A percentile compares a stretch with the other conserved stretches of the same genome.
phyloP scores from a whole-genome alignment of 75 land plant species.

The Pseudotsuga menziesii region DNA sequence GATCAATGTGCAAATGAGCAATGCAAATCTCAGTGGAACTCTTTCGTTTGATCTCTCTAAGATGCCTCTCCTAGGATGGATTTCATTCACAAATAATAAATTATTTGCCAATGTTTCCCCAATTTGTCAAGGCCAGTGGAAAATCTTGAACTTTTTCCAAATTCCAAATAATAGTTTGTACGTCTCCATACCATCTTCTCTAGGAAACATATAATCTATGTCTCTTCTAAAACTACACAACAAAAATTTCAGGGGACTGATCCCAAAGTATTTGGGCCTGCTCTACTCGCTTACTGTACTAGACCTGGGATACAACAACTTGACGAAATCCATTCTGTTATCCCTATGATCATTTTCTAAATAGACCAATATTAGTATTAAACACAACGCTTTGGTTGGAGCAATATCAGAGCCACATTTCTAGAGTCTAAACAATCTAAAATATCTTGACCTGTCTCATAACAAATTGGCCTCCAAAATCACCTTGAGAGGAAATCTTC shows the following conservation, averaged over 20 bases:
- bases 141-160: background rate
- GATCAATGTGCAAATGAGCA: background rate
- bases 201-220: slow-evolving; percentile 4
- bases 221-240: slow-evolving; percentile 12
- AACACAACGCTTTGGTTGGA: slow-evolving; percentile 12
- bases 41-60: background rate
- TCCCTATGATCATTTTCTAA: background rate
- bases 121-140: background rate
- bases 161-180: background rate
- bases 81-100: background rate
- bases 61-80: background rate
- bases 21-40: background rate
- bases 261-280: slow-evolving; percentile 12
- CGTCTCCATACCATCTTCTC: background rate
- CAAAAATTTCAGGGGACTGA: slow-evolving; percentile 18
- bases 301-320: slow-evolving; percentile 11
- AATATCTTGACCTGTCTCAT: slow-evolving; percentile 16
- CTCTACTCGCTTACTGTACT: slow-evolving; percentile 11
- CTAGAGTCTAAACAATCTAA: background rate
- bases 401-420: slow-evolving; percentile 14
- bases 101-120: background rate
- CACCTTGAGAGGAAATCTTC: too few species aligned
- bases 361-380: slow-evolving; percentile 24
- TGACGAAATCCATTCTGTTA: slow-evolving; percentile 13
- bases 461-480: background rate